Evolutionary conservation across 768 basidiomycete species (phyloP), one percentile per base, ranked within the genome.

Genomic region (Tephrocybe sp.): DNA sequence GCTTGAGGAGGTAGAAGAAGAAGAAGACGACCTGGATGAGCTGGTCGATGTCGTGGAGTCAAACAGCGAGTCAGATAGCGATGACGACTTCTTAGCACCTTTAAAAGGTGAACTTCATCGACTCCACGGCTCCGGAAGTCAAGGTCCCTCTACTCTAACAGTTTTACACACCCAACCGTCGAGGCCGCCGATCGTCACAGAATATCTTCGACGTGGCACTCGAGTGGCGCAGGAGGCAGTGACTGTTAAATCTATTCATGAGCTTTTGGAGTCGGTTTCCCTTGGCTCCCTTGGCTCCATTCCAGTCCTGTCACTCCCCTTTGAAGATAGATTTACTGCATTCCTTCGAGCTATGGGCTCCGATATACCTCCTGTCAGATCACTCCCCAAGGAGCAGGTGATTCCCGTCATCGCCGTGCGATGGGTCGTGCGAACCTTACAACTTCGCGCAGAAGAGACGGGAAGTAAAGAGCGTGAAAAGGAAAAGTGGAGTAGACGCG

Each of bases 121-220:
- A 30, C 75, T 90, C 30, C 81, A 77, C 30, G 62, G 61, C 6
- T 69, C 78, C 2, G 75, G 73, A 3, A 70, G 69, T 28, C 60
- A 57, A 30, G 64, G 58, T 12, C 62, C 68, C 37, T 67, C 66
- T 43, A 65, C 62, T 26, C 58, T 66, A 7, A 44, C 71, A 3
- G 71, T 76, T 26, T 62, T 30, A 69, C 21, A 61, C 68, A 24
- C 68, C 36, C 63, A 55, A 9, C 60, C 59, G 26, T 52, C 48
- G 18, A 62, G 49, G 18, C 65, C 60, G 23, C 62, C 66, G 10
- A 59, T 61, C 3, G 63, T 80, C 23, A 68, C 64, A 5, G 88
- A 91, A 56, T 85, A 89, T 54, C 62, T 88, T 39, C 80, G 90
- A 32, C 82, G 86, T 12, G 90, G 89, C 15, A 79, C 80, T 2